These are phyloP conservation scores for Epichloe baconii DNA, from an alignment of 2,329 filamentous ascomycete genomes.

Conservation along the genomic window DNA sequence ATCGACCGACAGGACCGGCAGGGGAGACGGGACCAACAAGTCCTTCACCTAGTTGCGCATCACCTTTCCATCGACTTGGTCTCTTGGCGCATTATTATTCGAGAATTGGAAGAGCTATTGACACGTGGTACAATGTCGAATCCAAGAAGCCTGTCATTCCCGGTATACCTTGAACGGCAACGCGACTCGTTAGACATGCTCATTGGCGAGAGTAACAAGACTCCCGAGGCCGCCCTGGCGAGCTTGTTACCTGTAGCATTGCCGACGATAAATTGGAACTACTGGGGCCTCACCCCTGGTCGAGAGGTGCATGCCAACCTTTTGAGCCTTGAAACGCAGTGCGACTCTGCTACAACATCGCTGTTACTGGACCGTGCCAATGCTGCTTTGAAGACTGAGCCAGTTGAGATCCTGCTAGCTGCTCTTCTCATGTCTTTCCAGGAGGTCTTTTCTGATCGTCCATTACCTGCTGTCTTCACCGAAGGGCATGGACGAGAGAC, in stretches of 20 bases:
- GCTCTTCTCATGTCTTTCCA: slow-evolving; percentile 22
- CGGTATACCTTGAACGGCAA: slow-evolving; percentile 21
- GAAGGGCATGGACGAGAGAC: slow-evolving; percentile 27
- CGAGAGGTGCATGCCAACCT: slow-evolving; percentile 4
- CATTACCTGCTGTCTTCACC: slow-evolving; percentile 22
- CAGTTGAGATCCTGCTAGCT: slow-evolving; percentile 26
- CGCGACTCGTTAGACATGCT: slow-evolving; percentile 8
- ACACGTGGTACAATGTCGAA: neutral
- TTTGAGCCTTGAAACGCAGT: neutral
- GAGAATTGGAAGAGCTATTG: slow-evolving; percentile 9
- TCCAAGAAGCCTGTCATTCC: slow-evolving; percentile 17
- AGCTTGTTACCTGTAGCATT: slow-evolving; percentile 4
- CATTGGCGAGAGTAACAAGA: no score
- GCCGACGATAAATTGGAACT: slow-evolving; percentile 8
- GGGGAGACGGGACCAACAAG: no score
- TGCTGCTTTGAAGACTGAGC: slow-evolving; percentile 19
- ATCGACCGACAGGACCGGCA: no score
- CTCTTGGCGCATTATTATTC: slow-evolving; percentile 28
- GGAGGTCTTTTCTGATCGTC: slow-evolving; percentile 20
- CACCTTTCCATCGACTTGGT: slow-evolving; percentile 28
- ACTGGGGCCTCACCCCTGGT: slow-evolving; percentile 8
- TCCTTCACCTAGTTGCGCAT: slow-evolving; percentile 7
- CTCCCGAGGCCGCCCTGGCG: no score
- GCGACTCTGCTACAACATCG: neutral
- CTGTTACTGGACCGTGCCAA: slow-evolving; percentile 12